Conservation (phyloP, 441 rosid species). For the Raphanus hybrid region DNA sequence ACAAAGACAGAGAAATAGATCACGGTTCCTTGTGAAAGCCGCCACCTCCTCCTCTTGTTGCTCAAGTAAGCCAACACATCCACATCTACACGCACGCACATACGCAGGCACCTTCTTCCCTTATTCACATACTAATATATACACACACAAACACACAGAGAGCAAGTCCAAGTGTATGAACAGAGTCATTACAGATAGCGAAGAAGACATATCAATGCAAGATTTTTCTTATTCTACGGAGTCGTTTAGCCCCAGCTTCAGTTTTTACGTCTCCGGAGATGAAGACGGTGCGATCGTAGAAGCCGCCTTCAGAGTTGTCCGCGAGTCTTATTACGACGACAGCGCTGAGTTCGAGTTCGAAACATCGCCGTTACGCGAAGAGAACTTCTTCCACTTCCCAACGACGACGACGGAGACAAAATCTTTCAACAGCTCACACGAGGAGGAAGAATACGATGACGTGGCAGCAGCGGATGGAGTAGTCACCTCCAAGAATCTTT, state of each 20-base stretch:
- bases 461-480: no score
- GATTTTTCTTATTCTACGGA: conserved; percentile 34
- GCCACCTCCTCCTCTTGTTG: conserved; percentile 41
- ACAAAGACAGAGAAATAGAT: conserved; percentile 37
- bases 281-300: not conserved
- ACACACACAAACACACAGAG: conserved; percentile 3
- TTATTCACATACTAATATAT: not conserved
- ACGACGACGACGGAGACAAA: conserved; percentile 3
- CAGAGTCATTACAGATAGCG: conserved; percentile 11
- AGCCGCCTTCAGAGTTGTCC: conserved; percentile 36
- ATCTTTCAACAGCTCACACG: conserved; percentile 10
- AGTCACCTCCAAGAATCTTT: conserved; percentile 27
- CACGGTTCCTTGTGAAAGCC: conserved; percentile 37
- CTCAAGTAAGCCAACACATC: conserved; percentile 31
- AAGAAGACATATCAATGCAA: conserved; percentile 32
- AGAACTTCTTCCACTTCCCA: conserved; percentile 37
- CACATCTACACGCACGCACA: conserved; percentile 30
- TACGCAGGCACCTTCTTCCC: conserved; percentile 13
- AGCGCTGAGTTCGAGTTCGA: conserved; percentile 33
- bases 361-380: conserved; percentile 39
- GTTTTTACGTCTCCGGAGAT: conserved; percentile 35
- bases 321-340: conserved; percentile 22
- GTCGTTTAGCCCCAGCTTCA: conserved; percentile 40
- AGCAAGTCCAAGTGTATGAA: conserved; percentile 34
- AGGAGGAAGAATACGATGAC: not conserved